Percentiles rank a stretch among this genome's conserved stretches.
phyloP scores from a whole-genome alignment of 2,329 filamentous ascomycete genomes.

The Sporothrix brasiliensis region DNA sequence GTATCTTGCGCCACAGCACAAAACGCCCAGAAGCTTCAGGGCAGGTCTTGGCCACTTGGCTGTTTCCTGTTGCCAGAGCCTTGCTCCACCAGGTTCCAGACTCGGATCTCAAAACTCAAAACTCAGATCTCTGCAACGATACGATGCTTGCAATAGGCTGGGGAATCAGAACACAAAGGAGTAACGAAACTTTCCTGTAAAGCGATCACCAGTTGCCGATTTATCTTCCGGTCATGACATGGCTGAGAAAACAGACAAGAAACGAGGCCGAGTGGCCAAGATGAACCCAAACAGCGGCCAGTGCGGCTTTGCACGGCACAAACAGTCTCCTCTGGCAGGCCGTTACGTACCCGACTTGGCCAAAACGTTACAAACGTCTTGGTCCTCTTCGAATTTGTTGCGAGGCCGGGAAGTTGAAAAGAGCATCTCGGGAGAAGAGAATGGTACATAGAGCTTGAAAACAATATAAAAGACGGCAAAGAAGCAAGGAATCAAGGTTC shows the following conservation, averaged over 20 bases:
- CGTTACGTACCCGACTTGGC: conserved; percentile 28
- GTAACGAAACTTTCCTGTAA: neutral
- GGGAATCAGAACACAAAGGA: too few relatives aligned
- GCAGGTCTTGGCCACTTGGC: conserved; percentile 25
- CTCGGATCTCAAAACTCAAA: conserved; percentile 2
- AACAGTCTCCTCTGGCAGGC: neutral
- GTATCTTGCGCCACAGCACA: neutral
- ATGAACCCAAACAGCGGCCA: neutral
- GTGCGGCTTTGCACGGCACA: neutral
- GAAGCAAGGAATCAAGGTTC: too few relatives aligned
- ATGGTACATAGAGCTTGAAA: neutral
- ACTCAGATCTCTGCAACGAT: neutral
- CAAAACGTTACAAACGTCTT: conserved; percentile 28
- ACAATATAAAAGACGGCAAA: too few relatives aligned
- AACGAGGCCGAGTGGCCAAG: conserved; percentile 1
- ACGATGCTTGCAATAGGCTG: neutral
- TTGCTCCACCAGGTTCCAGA: conserved; percentile 24
- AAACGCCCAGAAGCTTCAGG: conserved; percentile 21
- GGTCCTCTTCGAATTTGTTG: conserved; percentile 5
- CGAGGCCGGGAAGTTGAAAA: neutral
- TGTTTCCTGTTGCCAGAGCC: conserved; percentile 19
- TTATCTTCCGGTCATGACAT: neutral
- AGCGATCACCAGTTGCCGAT: neutral
- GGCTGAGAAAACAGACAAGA: conserved; percentile 3
- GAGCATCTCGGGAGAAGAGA: neutral